Evolutionary conservation across 495 filamentous ascomycete genomes (phyloP), one percentile per base, ranked within the genome.

Genomic region (Articulospora tetracladia): DNA sequence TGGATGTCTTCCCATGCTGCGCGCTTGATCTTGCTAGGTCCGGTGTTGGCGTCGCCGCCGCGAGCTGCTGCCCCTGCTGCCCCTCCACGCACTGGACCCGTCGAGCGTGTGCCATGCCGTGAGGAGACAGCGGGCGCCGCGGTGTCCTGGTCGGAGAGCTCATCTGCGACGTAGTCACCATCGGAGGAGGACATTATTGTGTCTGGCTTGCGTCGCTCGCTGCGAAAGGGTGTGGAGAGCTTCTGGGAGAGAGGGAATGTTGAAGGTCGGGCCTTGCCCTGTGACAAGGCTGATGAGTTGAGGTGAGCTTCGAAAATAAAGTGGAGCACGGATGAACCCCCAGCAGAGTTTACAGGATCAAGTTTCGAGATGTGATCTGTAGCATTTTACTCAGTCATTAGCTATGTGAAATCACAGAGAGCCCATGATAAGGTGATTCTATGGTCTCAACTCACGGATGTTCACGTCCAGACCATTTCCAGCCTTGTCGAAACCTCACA

Each of bases 161-260:
- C 39, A 81, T 73, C 77, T 54, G 83, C 86, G 62, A 92, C 81
- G 70, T 92, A 96, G 63, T 97, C 93, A 64, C 86, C 89, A 68
- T 97, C 88, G 36, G 86, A 89, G 74, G 89, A 86, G 44, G 85
- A 85, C 86, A 90, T 89, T 27, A 1, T 55, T 32, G 32, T 55
- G 4, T 44, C 39, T 44, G 39, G 30, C 47, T 24, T 41, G 44
- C 2, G 34, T 51, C 55, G 30, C 27, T 7, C 10, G 39, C 25
- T 17, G 34, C 28, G 27, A 27, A 46, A n/a, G 6, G 36, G 49
- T 25, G 34, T 15, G 17, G 23, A 19, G 30, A 24, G 36, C 24
- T 34, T 34, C 39, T 46, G 44, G 51, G 62, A n/a, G 22, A n/a
- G 44, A 26, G 44, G 30, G 58, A 32, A 48, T 63, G 57, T 62